A percentile compares a stretch with the other conserved stretches of the same genome.
phyloP scores from a whole-genome alignment of 495 filamentous ascomycete genomes.

The Neurospora sp. region DNA sequence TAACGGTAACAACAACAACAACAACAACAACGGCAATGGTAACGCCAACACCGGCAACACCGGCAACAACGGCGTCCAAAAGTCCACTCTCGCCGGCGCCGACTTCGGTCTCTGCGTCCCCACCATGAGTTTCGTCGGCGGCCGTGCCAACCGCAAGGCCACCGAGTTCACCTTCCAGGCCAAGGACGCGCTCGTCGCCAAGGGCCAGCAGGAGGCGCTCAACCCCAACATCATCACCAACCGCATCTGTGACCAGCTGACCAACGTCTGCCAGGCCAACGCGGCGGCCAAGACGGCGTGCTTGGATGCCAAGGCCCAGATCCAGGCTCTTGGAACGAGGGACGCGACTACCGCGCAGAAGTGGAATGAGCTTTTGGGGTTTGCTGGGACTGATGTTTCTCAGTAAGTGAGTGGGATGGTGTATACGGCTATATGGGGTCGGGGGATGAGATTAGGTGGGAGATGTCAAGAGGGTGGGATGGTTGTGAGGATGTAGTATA shows the following conservation, averaged over 20 bases:
- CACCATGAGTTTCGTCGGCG: conserved; percentile 43
- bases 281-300: conserved; percentile 40
- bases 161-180: conserved; percentile 46
- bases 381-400: conserved; percentile 22
- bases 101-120: conserved; percentile 45
- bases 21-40: not conserved
- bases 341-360: conserved; percentile 31
- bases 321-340: conserved; percentile 28
- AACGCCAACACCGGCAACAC: not conserved
- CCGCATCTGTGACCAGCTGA: conserved; percentile 52
- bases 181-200: conserved; percentile 33
- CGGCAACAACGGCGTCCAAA: conserved; percentile 2
- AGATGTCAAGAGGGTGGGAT: not conserved
- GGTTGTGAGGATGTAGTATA: not conserved
- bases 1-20: not conserved
- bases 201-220: conserved; percentile 43
- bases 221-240: conserved; percentile 59
- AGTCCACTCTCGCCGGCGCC: conserved; percentile 23
- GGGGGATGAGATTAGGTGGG: not conserved
- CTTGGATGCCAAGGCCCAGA: conserved; percentile 30
- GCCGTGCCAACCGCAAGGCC: conserved; percentile 32
- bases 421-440: no score
- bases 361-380: conserved; percentile 35
- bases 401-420: not conserved
- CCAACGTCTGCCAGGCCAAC: conserved; percentile 46